Evolutionary conservation across 495 filamentous ascomycete genomes (phyloP).

Genomic region (Xylaria curta): DNA sequence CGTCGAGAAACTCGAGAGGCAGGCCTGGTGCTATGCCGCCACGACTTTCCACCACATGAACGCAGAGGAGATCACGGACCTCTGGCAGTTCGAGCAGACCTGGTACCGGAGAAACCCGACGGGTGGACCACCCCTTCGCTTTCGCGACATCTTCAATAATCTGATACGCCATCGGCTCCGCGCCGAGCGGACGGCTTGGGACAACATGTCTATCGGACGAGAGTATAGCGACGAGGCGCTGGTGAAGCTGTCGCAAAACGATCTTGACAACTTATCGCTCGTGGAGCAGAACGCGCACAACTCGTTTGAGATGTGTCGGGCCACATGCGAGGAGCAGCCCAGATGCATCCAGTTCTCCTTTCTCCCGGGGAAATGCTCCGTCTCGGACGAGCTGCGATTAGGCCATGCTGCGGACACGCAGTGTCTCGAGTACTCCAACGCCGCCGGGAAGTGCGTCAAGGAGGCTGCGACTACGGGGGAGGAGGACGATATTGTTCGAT

Average conservation of each 20-base stretch:
- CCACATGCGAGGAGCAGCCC: slow-evolving; percentile 40
- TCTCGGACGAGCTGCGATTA: slow-evolving; percentile 32
- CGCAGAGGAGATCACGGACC: slow-evolving; percentile 45
- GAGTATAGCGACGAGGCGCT: slow-evolving; percentile 28
- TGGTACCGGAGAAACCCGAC: slow-evolving; percentile 41
- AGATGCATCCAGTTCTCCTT: slow-evolving; percentile 50
- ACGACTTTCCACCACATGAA: slow-evolving; percentile 55
- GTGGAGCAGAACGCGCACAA: slow-evolving; percentile 31
- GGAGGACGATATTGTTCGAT: slow-evolving; percentile 22
- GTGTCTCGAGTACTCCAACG: slow-evolving; percentile 28
- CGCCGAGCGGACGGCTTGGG: slow-evolving; percentile 42
- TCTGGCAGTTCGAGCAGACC: slow-evolving; percentile 52
- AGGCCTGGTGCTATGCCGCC: slow-evolving; percentile 53
- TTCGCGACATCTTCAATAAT: slow-evolving; percentile 42
- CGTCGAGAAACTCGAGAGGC: slow-evolving; percentile 43
- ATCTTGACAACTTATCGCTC: slow-evolving; percentile 42
- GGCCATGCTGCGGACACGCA: slow-evolving; percentile 20
- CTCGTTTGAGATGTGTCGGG: slow-evolving; percentile 40
- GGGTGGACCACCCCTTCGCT: slow-evolving; percentile 24
- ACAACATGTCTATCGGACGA: slow-evolving; percentile 26
- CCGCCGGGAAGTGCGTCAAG: slow-evolving; percentile 27
- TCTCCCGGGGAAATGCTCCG: slow-evolving; percentile 35
- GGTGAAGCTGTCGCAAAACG: slow-evolving; percentile 15
- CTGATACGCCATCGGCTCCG: slow-evolving; percentile 38
- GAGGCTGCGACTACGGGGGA: slow-evolving; percentile 26